Percentiles rank a stretch among this genome's conserved stretches.
Conservation (phyloP, 2,329 filamentous ascomycete species). For the Ambrosiella beaveri region DNA sequence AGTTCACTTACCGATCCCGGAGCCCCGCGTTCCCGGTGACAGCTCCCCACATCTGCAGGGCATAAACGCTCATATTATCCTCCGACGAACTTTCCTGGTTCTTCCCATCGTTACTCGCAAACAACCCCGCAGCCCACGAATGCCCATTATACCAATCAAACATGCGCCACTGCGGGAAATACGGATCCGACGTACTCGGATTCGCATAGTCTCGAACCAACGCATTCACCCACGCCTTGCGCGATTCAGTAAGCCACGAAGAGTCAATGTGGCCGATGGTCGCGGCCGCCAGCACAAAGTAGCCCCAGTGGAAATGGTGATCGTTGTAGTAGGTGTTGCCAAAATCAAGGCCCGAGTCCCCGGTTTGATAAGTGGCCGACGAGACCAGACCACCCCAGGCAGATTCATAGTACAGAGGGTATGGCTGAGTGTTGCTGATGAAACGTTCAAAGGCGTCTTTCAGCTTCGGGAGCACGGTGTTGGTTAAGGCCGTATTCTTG, state of each 20-base stretch:
- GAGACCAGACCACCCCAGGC: constrained; percentile 72
- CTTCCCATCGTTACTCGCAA: constrained; percentile 55
- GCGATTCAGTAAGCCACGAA: constrained; percentile 46
- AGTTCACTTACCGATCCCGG: constrained; percentile 44
- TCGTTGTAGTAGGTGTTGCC: constrained; percentile 78
- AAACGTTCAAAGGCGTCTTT: constrained; percentile 52
- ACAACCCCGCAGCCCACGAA: constrained; percentile 75
- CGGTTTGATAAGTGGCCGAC: constrained; percentile 51
- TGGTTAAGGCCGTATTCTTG: constrained; percentile 37
- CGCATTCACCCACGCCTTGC: constrained; percentile 66
- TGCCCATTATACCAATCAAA: constrained; percentile 96
- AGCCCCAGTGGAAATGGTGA: constrained; percentile 65
- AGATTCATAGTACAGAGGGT: constrained; percentile 47
- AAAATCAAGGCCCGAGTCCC: constrained; percentile 60
- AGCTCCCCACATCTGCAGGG: constrained; percentile 84
- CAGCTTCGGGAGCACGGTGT: constrained; percentile 40
- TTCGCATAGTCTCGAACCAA: constrained; percentile 74
- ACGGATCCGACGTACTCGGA: constrained; percentile 48
- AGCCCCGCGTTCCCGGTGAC: constrained; percentile 60
- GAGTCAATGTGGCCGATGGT: constrained; percentile 67
- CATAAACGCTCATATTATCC: constrained; percentile 74
- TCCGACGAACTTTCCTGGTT: constrained; percentile 79
- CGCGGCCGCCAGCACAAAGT: constrained; percentile 75
- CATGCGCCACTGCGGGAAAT: constrained; percentile 64
- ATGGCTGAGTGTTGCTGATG: constrained; percentile 48